Conservation (phyloP, 805 yeast genomes). For the Sugiyamaella boreocaroliniensis region DNA sequence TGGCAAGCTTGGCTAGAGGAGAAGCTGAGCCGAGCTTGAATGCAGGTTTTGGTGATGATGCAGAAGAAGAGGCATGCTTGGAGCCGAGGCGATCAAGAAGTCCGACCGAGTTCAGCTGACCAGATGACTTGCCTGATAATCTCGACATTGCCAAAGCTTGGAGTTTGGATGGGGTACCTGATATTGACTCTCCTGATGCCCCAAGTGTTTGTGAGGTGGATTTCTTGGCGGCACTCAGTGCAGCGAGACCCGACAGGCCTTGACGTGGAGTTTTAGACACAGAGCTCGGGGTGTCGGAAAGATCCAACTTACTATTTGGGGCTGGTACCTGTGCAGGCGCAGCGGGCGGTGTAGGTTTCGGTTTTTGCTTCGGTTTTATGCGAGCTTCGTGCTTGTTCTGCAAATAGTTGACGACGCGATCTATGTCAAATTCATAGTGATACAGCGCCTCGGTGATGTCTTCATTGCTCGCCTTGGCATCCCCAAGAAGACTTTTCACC, state of each 20-base stretch:
- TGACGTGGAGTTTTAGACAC: slow-evolving; percentile 4
- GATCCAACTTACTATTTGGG: background rate
- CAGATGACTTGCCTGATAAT: background rate
- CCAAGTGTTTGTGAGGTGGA: background rate
- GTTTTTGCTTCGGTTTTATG: slow-evolving; percentile 10
- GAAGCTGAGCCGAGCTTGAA: background rate
- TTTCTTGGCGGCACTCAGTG: background rate
- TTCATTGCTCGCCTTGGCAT: slow-evolving; percentile 41
- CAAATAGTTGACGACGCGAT: slow-evolving; percentile 43
- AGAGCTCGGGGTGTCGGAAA: background rate
- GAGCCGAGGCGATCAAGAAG: background rate
- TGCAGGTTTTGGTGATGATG: background rate
- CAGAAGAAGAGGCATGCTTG: background rate
- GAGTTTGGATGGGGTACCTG: background rate
- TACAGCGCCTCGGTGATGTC: slow-evolving; percentile 54
- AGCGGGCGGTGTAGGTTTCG: background rate
- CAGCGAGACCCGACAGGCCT: slow-evolving; percentile 11
- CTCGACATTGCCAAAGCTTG: background rate
- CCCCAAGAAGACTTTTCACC: slow-evolving; percentile 21
- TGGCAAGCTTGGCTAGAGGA: background rate
- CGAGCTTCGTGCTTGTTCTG: slow-evolving; percentile 25
- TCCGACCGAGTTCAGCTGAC: background rate
- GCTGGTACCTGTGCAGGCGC: background rate
- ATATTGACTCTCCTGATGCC: background rate
- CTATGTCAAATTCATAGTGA: slow-evolving; percentile 51